These are phyloP conservation scores for Zancudomyces culisetae DNA, from an alignment of 371 early-diverging fungal species.

Conservation along the genomic window DNA sequence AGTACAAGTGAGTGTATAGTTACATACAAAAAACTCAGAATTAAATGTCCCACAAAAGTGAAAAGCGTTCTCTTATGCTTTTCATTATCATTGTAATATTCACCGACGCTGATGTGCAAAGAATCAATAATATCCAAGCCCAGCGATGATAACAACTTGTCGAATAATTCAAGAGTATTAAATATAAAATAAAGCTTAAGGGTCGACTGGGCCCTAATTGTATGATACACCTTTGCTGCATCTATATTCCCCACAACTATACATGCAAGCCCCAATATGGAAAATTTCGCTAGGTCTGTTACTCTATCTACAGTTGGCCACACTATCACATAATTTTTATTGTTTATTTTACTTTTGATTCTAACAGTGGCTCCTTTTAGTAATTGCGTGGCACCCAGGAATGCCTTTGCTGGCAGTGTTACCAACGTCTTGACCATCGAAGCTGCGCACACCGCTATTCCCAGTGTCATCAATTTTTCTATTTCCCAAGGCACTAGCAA, in stretches of 20 bases:
- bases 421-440: constrained; percentile 85
- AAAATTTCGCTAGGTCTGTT: constrained; percentile 4
- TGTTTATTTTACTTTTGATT: constrained; percentile 16
- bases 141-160: constrained; percentile 78
- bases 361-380: constrained; percentile 15
- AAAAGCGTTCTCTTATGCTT: constrained; percentile 7
- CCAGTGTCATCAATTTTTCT: constrained; percentile 66
- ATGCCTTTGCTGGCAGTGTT: constrained; percentile 72
- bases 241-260: constrained; percentile 57
- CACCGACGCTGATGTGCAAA: constrained; percentile 35
- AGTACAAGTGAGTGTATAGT: constrained; percentile 60
- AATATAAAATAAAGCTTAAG: constrained; percentile 94
- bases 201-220: constrained; percentile 83
- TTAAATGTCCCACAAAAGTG: constrained; percentile 26
- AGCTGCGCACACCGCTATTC: constrained; percentile 79
- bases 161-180: constrained; percentile 80
- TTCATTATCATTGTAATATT: constrained; percentile 1
- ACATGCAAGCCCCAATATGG: constrained; percentile 29
- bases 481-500: constrained; percentile 37
- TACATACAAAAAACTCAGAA: constrained; percentile 60
- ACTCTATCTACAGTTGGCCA: constrained; percentile 10
- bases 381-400: constrained; percentile 38
- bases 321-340: constrained; percentile 7
- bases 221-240: constrained; percentile 78
- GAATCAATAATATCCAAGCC: constrained; percentile 89